A percentile compares a stretch with the other conserved stretches of the same genome.
Conservation (phyloP, 1,284 basidiomycete species). For the Wallemia hederae region DNA sequence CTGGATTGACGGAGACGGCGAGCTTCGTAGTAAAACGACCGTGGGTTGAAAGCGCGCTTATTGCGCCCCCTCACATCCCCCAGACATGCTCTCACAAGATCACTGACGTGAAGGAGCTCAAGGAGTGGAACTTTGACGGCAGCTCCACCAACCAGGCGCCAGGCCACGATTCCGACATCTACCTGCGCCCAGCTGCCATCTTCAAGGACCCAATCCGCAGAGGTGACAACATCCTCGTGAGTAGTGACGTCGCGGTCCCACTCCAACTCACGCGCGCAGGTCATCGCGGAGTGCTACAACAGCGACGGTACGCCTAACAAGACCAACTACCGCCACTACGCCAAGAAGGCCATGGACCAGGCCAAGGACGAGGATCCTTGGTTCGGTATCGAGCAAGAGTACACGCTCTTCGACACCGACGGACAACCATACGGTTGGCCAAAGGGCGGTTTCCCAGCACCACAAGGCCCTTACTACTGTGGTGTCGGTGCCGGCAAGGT, state of each 20-base stretch:
- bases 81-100: constrained; percentile 15
- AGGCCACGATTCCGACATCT: constrained; percentile 83
- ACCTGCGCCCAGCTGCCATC: constrained; percentile 83
- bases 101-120: constrained; percentile 32
- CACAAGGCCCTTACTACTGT: constrained; percentile 99
- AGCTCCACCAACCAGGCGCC: constrained; percentile 91
- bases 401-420: constrained; percentile 86
- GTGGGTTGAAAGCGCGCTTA: constrained; percentile 6
- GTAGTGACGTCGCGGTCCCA: constrained; percentile 19
- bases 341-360: constrained; percentile 74
- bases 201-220: constrained; percentile 99
- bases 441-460: constrained; percentile 95
- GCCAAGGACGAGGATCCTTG: constrained; percentile 58
- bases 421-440: constrained; percentile 87
- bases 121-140: constrained; percentile 98
- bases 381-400: constrained; percentile 99
- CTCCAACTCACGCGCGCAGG: neutral
- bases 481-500: constrained; percentile 94
- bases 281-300: constrained; percentile 71
- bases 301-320: constrained; percentile 94
- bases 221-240: constrained; percentile 87
- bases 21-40: constrained; percentile 78
- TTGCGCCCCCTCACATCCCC: neutral
- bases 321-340: constrained; percentile 77
- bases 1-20: constrained; percentile 79